Percentiles rank a stretch among this genome's conserved stretches.
These are phyloP conservation scores for Aspergillus puulaauensis DNA, from an alignment of 2,329 filamentous ascomycete genomes.

Conservation along the genomic window DNA sequence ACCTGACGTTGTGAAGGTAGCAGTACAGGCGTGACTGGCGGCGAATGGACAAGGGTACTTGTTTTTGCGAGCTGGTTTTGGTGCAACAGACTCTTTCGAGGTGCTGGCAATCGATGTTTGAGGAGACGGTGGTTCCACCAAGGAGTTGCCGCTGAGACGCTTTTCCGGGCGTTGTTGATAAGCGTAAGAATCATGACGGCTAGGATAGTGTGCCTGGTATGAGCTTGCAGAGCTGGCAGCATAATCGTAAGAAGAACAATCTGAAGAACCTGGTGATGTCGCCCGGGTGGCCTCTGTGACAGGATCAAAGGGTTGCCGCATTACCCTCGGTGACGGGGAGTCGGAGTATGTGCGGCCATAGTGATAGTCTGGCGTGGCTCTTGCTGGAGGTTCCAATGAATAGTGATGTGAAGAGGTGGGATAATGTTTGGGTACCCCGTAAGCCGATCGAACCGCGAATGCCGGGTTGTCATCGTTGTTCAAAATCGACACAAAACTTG, in stretches of 20 bases:
- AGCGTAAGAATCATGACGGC: conserved; percentile 26
- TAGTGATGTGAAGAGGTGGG: conserved; percentile 24
- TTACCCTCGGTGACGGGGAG: conserved; percentile 28
- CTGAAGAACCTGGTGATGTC: conserved; percentile 32
- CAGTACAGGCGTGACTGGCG: conserved; percentile 57
- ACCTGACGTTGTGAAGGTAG: conserved; percentile 66
- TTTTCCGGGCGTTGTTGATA: conserved; percentile 27
- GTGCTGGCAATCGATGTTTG: conserved; percentile 23
- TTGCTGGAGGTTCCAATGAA: conserved; percentile 18
- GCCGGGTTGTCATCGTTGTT: conserved; percentile 50
- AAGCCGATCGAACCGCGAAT: conserved; percentile 42
- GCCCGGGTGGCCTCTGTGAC: conserved; percentile 27
- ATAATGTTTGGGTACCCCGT: conserved; percentile 21
- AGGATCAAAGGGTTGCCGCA: conserved; percentile 24
- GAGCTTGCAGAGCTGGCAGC: conserved; percentile 20
- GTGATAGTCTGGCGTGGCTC: conserved; percentile 18
- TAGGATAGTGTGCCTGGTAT: conserved; percentile 29
- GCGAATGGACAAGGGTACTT: conserved; percentile 66
- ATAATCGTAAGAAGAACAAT: conserved; percentile 36
- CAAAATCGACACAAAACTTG: conserved; percentile 44
- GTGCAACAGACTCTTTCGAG: conserved; percentile 22
- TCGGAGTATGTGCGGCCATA: conserved; percentile 24
- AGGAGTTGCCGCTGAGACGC: conserved; percentile 22
- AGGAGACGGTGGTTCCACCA: conserved; percentile 29
- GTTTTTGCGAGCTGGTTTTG: conserved; percentile 52